Evolutionary conservation across 2,329 filamentous ascomycete genomes (phyloP), one percentile per base, ranked within the genome.

Genomic region (Aspergillus aculeatus): DNA sequence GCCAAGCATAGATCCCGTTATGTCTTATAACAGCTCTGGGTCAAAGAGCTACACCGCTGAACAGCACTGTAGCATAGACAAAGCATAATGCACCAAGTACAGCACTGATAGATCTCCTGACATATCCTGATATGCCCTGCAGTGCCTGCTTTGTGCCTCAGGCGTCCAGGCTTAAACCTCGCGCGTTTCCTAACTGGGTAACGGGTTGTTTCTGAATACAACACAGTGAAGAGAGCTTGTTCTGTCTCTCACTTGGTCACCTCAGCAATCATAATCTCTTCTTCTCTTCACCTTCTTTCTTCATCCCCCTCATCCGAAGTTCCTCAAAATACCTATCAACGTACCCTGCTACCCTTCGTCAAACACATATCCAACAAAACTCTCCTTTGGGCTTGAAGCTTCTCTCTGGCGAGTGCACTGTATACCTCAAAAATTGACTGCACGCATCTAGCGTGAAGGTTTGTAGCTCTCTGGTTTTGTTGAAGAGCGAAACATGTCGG

Each of bases 121-220:
- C 12, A 58, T 60, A 24, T 38, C 38, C n/a, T 60, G 41, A 59
- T 32, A 12, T 51, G 38, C 38, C 5, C 38, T 44, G 16, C 38
- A n/a, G 6, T 44, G 38, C 38, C 16, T 44, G 32, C 16, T 44
- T n/a, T 5, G 38, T 44, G 38, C n/a, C 29, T 55, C 23, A 32
- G 24, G 38, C 16, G 38, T n/a, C 38, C 38, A 44, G 16, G 38
- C 38, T 44, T 44, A 3, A 9, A 9, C 38, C 14, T 44, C 38
- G 38, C 14, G 38, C 38, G 38, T 44, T 44, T 44, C 38, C 38
- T 19, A 44, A n/a, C 19, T 19, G 38, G 38, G 38, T 16, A 44
- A 44, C 38, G n/a, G 14, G 14, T 6, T 16, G 38, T 44, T 44
- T 44, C 38, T 19, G 14, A 4, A 14, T 44, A 44, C 38, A 44